Base-by-base conservation (phyloP, 305 asterid genomes). In the Solanum aculeatissimum region DNA sequence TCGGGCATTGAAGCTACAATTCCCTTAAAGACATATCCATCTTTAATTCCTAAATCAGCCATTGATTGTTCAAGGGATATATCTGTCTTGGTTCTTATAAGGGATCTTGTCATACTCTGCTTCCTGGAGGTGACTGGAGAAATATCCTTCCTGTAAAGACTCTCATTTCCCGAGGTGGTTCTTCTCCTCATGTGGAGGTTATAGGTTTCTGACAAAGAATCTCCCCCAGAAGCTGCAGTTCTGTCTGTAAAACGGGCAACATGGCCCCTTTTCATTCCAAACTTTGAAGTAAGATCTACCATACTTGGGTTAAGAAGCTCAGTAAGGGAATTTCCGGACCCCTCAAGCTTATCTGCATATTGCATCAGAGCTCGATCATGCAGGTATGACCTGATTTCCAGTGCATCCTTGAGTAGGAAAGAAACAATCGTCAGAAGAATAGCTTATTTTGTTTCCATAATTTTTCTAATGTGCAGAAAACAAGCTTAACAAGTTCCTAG, bases 241-340 rank as follows among this genome's bases (percentile, higher is more conserved):
- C 90, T 90, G 88, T 94, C 91, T 87, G 84, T 89, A 89, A 95
- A 93, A 87, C 97, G 97, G 79, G 94, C 95, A 45, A 90, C 54
- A 72, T 94, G 97, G 5, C 98, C 98, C 87, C 97, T 86, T 90
- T 92, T 95, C 97, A 95, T 90, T 70, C 90, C 92, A 51, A 90
- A 92, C 82, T 84, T 88, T 51, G 93, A 80, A 6, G 92, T 87
- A 86, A 94, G 93, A 58, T 93, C 93, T 58, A 84, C 65, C 23
- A 49, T 87, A 13, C 88, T 88, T 53, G 90, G 78, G 89, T 85
- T 85, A 6, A 92, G 95, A 91, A 95, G 91, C 90, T 93, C 91
- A 0, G 92, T 85, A 80, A 94, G 88, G 65, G 93, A 88, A 85
- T 91, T 94, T 55, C 91, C 88, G 0, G 94, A 85, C 43, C 86